Evolutionary conservation across 306 rosid genomes (phyloP), one percentile per base, ranked within the genome.

Genomic region (Ochetophila trinervis): DNA sequence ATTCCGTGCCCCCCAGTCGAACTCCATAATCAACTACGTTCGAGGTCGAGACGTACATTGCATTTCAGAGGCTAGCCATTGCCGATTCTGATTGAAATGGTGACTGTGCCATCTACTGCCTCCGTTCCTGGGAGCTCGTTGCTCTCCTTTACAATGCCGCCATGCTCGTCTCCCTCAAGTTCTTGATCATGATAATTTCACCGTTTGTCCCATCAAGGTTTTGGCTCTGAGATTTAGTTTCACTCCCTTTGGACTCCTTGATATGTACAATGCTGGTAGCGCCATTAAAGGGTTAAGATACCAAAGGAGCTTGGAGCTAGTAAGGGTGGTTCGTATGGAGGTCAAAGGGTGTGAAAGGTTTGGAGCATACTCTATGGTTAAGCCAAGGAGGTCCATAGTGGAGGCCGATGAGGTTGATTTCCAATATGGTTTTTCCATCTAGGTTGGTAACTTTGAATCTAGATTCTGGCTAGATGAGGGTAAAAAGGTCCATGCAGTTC

Each of bases 231-330:
- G 94, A 1, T 50, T 75, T 48, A 68, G 72, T 15, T 87, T 93
- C 23, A 89, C 96, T 15, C 91, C 97, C 0, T 2, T 93, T 42
- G 97, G 99, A 16, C 91, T 90, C 1, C 45, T 93, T 11, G 42
- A 81, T 61, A 93, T 93, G 99, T 93, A 74, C 79, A 93, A 93
- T 55, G 87, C 90, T 0, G 91, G 97, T 7, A 97, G 97, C 19
- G 90, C 97, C 11, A 67, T 93, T 44, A 86, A 86, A 66, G 81
- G 80, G n/a, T 61, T 93, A 56, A 67, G 58, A 36, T 93, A 87
- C 2, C 82, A 80, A 57, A 70, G n/a, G 1, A 65, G 80, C 36
- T 77, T 54, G 5, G 83, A 73, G 67, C 54, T 74, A 68, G 79
- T 67, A 1, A 84, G 73, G 3, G 20, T 63, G 18, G 97, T 81